phyloP scores from a whole-genome alignment of 2,329 filamentous ascomycete species.

The Aspergillus pseudoviridinutans region DNA sequence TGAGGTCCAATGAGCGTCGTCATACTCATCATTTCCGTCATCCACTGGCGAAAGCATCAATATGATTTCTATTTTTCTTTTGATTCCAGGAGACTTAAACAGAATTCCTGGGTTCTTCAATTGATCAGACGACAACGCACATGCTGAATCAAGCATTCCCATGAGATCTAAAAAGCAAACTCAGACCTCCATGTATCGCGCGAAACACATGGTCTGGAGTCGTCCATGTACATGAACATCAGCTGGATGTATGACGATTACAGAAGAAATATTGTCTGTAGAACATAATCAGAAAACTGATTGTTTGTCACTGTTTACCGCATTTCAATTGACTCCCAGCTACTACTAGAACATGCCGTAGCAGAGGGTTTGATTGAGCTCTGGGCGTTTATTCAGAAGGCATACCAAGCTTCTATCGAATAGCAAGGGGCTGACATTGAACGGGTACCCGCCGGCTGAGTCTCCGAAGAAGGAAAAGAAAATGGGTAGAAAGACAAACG shows the following conservation, averaged over 20 bases:
- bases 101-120: neutral
- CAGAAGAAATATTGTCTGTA: constrained; percentile 65
- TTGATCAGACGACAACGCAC: neutral
- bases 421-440: constrained; percentile 72
- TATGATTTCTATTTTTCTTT: neutral
- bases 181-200: constrained; percentile 65
- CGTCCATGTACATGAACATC: constrained; percentile 75
- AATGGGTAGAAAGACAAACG: constrained; percentile 75
- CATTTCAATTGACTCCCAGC: constrained; percentile 66
- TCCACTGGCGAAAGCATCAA: neutral
- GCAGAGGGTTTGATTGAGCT: constrained; percentile 68
- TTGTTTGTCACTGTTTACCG: neutral
- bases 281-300: neutral
- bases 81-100: neutral
- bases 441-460: constrained; percentile 66
- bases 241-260: constrained; percentile 76
- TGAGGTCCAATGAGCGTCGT: neutral
- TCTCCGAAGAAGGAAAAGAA: constrained; percentile 65
- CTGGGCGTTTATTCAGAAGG: constrained; percentile 70
- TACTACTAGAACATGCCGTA: constrained; percentile 81
- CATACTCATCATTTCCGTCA: neutral
- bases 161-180: constrained; percentile 36
- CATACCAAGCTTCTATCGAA: constrained; percentile 66
- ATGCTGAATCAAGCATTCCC: neutral
- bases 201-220: constrained; percentile 54